Evolutionary conservation across 129 eudicot genomes (phyloP), one percentile per base, ranked within the genome.

Genomic region (Arctium minus): DNA sequence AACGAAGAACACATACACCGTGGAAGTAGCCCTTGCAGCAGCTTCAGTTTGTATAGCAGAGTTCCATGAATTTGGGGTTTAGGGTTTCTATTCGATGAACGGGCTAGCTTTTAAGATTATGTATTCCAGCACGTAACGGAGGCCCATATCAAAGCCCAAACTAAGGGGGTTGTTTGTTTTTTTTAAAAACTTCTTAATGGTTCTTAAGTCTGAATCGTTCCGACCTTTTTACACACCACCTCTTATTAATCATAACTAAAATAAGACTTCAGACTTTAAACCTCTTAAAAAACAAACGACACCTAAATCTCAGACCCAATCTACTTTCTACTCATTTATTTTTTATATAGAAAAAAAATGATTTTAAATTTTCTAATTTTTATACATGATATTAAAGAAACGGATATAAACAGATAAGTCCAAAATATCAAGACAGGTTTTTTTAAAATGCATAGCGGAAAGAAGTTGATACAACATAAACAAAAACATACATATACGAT

Each of bases 11-110:
- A 4, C 36, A 22, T 0, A 27, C 70, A 1, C 3, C 5, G 36
- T 8, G 50, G 42, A 0, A n/a, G 42, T n/a, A 64, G 11, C 33
- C 0, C 13, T 72, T 71, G 27, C 27, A 22, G 79, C 50, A 22
- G 46, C 75, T 74, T 40, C 48, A 36, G 80, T 73, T 73, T 84
- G 73, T 62, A 84, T 84, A 79, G 74, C 10, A 35, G 2, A 2
- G 70, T n/a, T 74, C 18, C 9, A 7, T 74, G 65, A 32, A 22
- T 70, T 77, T 62, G 82, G 67, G 39, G 10, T 73, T 84, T 84
- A 84, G 87, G 87, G 87, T 84, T 84, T 30, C 32, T 44, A 27
- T 7, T 71, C 1, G 32, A 10, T 72, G 75, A 22, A 27, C 22
- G 1, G 29, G 40, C 3, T 7, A 38, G 48, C 6, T 32, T 33